Percentiles rank a stretch among this genome's conserved stretches.
Evolutionary conservation across 805 yeast species (phyloP).

Genomic region (Suhomyces kilbournensis): DNA sequence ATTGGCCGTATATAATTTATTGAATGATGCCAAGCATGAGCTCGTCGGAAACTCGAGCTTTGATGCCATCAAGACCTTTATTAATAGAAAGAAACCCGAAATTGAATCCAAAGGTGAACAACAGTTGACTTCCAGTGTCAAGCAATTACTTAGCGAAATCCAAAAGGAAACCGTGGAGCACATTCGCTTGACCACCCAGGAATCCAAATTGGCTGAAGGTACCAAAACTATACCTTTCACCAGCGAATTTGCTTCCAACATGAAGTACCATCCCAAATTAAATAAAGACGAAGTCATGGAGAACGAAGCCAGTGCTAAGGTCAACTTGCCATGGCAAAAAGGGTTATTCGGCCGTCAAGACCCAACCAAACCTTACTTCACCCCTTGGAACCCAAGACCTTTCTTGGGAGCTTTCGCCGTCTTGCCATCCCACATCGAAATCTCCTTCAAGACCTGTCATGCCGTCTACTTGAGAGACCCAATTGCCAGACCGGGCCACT

Average conservation of each 20-base stretch:
- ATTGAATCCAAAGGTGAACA: conserved; percentile 27
- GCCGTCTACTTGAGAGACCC: conserved; percentile 97
- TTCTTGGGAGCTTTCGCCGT: conserved; percentile 91
- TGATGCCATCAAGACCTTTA: conserved; percentile 22
- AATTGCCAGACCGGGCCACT: conserved; percentile 93
- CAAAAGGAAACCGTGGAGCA: conserved; percentile 31
- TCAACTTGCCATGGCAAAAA: conserved; percentile 78
- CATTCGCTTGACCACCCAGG: conserved; percentile 28
- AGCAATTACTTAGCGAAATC: conserved; percentile 36
- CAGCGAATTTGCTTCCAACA: conserved; percentile 22
- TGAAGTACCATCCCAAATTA: conserved; percentile 34
- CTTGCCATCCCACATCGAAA: conserved; percentile 86
- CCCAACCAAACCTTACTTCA: conserved; percentile 77
- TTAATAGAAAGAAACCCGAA: conserved; percentile 36
- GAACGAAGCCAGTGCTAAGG: conserved; percentile 47
- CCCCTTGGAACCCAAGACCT: conserved; percentile 96
- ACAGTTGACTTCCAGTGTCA: conserved; percentile 30
- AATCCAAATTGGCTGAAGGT: conserved; percentile 26
- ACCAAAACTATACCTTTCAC: conserved; percentile 26
- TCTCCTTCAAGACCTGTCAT: conserved; percentile 88
- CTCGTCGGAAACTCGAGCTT: conserved; percentile 17
- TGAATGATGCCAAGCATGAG: conserved; percentile 25
- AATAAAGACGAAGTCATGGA: conserved; percentile 47
- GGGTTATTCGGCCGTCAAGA: conserved; percentile 76
- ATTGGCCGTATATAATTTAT: conserved; percentile 27